Base-by-base conservation (phyloP, 139 green algal genomes). In the Coccomyxa sp. region DNA sequence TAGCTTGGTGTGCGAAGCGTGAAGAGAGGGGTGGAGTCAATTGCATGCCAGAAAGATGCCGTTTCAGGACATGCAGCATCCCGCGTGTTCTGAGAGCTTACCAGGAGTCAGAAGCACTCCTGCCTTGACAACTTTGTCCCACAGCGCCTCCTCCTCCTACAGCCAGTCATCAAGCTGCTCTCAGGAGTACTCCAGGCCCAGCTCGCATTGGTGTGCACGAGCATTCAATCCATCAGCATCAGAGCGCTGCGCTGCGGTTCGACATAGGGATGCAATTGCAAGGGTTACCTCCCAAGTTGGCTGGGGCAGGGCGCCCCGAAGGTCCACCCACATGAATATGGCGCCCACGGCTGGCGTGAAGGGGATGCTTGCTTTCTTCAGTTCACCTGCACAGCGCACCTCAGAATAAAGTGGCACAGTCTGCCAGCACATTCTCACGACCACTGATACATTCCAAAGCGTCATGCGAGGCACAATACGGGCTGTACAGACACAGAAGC, bases 301-400 rank as follows among this genome's bases (percentile, higher is more conserved):
- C 39, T 86, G 69, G 0, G 83, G 40, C 18, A 88, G 37, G 29
- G 36, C 77, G 36, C 74, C 70, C 37, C 84, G 75, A 36, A 96
- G 79, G 81, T 96, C 92, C 8, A 95, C 14, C 91, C 90, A 96
- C 16, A 87, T 78, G 80, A 96, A 96, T 82, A 96, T 94, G 54
- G 84, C 89, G 10, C 78, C 83, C 27, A 76, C 70, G 0, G 89
- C 88, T 18, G 71, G 68, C 1, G 79, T 36, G 80, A 90, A 92
- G 0, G 86, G 81, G 73, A 95, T 90, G 39, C 78, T 77, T 36
- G 82, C 90, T 38, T 70, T 73, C 33, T 76, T 40, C 44, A 93
- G 81, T 2, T 81, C 82, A 12, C 64, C 89, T 92, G 86, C 68
- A 77, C 50, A 64, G 27, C 5, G 5, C 50, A 64, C 27, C 50